These are phyloP conservation scores for Exserohilum turcica DNA, from an alignment of 2,329 filamentous ascomycete genomes.

Conservation along the genomic window DNA sequence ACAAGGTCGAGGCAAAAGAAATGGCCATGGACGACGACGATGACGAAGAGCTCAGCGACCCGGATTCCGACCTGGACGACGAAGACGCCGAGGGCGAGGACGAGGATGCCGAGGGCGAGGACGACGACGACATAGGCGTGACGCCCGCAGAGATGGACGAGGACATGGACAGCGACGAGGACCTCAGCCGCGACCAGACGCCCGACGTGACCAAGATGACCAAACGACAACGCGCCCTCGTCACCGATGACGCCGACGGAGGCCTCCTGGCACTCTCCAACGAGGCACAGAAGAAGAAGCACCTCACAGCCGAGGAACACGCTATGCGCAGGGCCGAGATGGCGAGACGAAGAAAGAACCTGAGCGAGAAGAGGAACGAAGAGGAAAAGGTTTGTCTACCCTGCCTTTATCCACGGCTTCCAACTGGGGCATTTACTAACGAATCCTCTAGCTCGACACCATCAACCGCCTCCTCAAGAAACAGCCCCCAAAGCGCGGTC, in stretches of 20 bases:
- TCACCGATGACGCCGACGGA: slow-evolving; percentile 56
- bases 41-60: slow-evolving; percentile 50
- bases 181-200: slow-evolving; percentile 61
- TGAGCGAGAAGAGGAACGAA: slow-evolving; percentile 77
- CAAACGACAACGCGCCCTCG: slow-evolving; percentile 67
- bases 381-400: slow-evolving; percentile 67
- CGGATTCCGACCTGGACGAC: slow-evolving; percentile 49
- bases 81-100: slow-evolving; percentile 56
- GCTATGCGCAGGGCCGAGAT: slow-evolving; percentile 75
- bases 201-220: slow-evolving; percentile 71
- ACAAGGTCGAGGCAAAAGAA: slow-evolving; percentile 57
- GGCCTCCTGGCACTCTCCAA: slow-evolving; percentile 61
- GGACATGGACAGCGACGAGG: slow-evolving; percentile 58
- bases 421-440: slow-evolving; percentile 14
- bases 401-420: not conserved
- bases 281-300: slow-evolving; percentile 74
- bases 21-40: slow-evolving; percentile 56
- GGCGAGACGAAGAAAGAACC: slow-evolving; percentile 73
- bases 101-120: slow-evolving; percentile 49
- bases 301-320: slow-evolving; percentile 73
- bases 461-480: slow-evolving; percentile 90
- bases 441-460: slow-evolving; percentile 71
- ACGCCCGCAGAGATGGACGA: slow-evolving; percentile 47
- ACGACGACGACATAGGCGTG: slow-evolving; percentile 46
- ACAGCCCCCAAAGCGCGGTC: slow-evolving; percentile 72